A percentile compares a stretch with the other conserved stretches of the same genome.
These are phyloP conservation scores for Leptographium galeiforme DNA, from an alignment of 2,329 filamentous ascomycete species.

Conservation along the genomic window DNA sequence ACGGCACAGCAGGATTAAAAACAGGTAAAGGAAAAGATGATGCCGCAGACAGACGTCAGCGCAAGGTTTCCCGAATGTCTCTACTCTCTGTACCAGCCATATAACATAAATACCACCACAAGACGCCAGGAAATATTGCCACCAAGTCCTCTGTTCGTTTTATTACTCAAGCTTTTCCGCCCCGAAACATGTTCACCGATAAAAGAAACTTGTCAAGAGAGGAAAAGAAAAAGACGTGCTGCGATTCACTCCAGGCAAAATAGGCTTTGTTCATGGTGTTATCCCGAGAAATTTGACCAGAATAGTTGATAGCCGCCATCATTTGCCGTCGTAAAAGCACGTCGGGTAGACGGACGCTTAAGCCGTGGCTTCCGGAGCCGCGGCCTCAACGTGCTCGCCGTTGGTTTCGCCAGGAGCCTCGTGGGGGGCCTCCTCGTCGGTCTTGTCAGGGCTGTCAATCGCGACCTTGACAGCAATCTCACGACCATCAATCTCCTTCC, in stretches of 20 bases:
- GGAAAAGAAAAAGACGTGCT: conserved; percentile 3
- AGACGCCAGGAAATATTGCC: conserved; percentile 11
- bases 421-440: conserved; percentile 64
- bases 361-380: conserved; percentile 17
- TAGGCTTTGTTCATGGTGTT: conserved; percentile 1
- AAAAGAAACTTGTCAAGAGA: neutral
- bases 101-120: conserved; percentile 5
- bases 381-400: conserved; percentile 25
- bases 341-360: conserved; percentile 10
- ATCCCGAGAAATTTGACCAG: neutral
- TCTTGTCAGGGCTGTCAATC: conserved; percentile 98
- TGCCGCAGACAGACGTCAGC: conserved; percentile 11
- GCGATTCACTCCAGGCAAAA: conserved; percentile 1
- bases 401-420: conserved; percentile 24
- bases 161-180: conserved; percentile 4
- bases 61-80: conserved; percentile 17
- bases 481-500: conserved; percentile 95
- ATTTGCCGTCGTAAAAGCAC: neutral
- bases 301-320: conserved; percentile 3
- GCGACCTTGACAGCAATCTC: conserved; percentile 99
- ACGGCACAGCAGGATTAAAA: neutral
- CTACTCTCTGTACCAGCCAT: conserved; percentile 9
- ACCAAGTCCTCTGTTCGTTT: conserved; percentile 8
- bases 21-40: conserved; percentile 11
- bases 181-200: conserved; percentile 3